Conservation (phyloP, 2,329 filamentous ascomycete species). For the Nannizzia gypsea region DNA sequence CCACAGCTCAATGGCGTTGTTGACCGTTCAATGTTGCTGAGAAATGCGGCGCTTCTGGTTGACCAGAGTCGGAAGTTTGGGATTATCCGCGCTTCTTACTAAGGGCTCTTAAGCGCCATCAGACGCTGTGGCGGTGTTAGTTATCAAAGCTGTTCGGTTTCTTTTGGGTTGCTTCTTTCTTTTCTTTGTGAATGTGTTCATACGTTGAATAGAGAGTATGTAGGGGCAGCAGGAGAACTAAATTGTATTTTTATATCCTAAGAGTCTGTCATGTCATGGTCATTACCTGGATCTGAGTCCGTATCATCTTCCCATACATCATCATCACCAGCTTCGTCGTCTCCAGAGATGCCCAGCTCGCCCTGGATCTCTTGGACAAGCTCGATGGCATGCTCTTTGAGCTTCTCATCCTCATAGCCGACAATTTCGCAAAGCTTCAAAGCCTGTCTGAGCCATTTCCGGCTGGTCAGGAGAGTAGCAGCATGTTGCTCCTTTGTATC, state of each 20-base stretch:
- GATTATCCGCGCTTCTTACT: not conserved
- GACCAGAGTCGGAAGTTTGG: not conserved
- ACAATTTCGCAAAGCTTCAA: conserved; percentile 65
- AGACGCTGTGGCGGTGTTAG: not conserved
- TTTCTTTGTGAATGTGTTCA: not conserved
- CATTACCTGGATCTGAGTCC: conserved; percentile 35
- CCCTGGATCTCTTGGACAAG: conserved; percentile 45
- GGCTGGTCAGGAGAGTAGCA: conserved; percentile 58
- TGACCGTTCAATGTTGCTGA: not conserved
- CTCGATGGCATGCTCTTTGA: conserved; percentile 35
- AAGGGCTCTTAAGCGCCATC: not conserved
- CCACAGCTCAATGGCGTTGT: not conserved
- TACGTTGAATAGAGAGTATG: not conserved
- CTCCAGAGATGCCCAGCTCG: conserved; percentile 49
- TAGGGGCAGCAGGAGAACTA: not conserved
- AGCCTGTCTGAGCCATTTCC: conserved; percentile 72
- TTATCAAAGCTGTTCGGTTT: not conserved
- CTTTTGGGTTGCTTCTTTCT: not conserved
- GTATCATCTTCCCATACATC: conserved; percentile 44
- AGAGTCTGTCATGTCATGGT: conserved; percentile 45
- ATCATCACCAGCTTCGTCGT: conserved; percentile 33
- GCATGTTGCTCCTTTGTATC: conserved; percentile 44
- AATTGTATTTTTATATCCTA: conserved; percentile 19
- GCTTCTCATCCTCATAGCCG: conserved; percentile 54
- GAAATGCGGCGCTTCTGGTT: not conserved